Evolutionary conservation across 2,329 filamentous ascomycete genomes (phyloP).

Genomic region (Penicillium sclerotigenum): DNA sequence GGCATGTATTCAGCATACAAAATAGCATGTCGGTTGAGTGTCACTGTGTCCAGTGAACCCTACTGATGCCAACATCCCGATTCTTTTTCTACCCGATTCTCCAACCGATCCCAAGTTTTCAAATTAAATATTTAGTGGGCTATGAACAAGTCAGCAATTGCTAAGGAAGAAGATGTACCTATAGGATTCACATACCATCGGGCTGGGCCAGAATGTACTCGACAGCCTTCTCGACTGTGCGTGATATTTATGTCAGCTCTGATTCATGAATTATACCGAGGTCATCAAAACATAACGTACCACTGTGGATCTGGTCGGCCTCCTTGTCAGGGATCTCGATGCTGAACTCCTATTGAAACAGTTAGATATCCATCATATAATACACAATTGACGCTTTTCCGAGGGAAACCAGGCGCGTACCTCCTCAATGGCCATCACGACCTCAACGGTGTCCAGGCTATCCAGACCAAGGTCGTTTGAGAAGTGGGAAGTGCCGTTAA

Average conservation of each 20-base stretch:
- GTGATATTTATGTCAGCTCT: conserved; percentile 15
- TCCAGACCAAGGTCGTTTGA: conserved; percentile 95
- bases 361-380: conserved; percentile 16
- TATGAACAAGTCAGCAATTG: conserved; percentile 22
- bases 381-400: conserved; percentile 3
- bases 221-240: conserved; percentile 83
- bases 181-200: conserved; percentile 65
- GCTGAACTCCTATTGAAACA: conserved; percentile 63
- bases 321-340: conserved; percentile 99
- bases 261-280: neutral
- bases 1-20: conserved; percentile 40
- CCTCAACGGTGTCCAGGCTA: conserved; percentile 97
- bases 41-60: conserved; percentile 30
- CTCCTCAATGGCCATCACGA: conserved; percentile 99
- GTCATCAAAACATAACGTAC: conserved; percentile 54
- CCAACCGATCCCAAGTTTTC: conserved; percentile 22
- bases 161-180: neutral
- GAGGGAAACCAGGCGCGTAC: conserved; percentile 45
- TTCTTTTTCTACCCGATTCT: conserved; percentile 36
- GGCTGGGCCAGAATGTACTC: conserved; percentile 92
- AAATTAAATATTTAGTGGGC: conserved; percentile 39
- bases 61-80: conserved; percentile 30
- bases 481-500: conserved; percentile 82
- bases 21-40: conserved; percentile 26
- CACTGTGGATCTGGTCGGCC: conserved; percentile 87